Conservation (phyloP, 768 basidiomycete species). For the Strobilomyces echinocephalus region DNA sequence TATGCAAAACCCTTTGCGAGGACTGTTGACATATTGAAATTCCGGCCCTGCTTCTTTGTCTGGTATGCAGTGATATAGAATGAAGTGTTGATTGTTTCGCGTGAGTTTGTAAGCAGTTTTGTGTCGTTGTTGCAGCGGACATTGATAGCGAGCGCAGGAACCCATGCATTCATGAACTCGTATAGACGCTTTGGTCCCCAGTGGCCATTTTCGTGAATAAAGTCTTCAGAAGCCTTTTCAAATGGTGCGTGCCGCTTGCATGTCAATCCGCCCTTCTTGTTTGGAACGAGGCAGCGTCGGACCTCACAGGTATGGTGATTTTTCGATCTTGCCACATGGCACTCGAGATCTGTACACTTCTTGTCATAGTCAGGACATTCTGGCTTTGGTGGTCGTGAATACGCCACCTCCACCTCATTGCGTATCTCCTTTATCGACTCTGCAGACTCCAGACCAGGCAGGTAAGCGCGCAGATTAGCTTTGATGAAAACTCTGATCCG, state of each 20-base stretch:
- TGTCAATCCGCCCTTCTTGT: not conserved
- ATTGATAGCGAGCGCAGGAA: constrained; percentile 21
- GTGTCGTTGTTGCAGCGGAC: constrained; percentile 38
- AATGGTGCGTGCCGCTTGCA: constrained; percentile 1
- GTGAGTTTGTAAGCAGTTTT: constrained; percentile 36
- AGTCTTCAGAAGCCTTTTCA: not conserved
- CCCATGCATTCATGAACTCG: constrained; percentile 13
- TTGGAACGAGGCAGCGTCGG: not conserved
- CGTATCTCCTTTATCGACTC: not conserved
- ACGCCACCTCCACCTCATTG: not conserved
- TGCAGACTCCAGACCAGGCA: not conserved
- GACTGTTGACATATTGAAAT: constrained; percentile 33
- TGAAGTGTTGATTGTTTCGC: constrained; percentile 28
- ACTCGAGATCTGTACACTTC: not conserved
- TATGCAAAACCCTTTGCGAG: constrained; percentile 30
- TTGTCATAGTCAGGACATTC: not conserved
- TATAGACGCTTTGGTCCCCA: not conserved
- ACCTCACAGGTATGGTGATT: not conserved
- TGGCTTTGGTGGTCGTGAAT: not conserved
- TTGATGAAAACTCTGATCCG: not conserved
- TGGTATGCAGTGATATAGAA: constrained; percentile 36
- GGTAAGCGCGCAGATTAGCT: not conserved
- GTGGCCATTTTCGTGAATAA: not conserved
- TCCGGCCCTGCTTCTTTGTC: constrained; percentile 28
- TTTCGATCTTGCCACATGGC: not conserved